These are phyloP conservation scores for Penicillium diatomitis DNA, from an alignment of 495 filamentous ascomycete genomes.

Conservation along the genomic window DNA sequence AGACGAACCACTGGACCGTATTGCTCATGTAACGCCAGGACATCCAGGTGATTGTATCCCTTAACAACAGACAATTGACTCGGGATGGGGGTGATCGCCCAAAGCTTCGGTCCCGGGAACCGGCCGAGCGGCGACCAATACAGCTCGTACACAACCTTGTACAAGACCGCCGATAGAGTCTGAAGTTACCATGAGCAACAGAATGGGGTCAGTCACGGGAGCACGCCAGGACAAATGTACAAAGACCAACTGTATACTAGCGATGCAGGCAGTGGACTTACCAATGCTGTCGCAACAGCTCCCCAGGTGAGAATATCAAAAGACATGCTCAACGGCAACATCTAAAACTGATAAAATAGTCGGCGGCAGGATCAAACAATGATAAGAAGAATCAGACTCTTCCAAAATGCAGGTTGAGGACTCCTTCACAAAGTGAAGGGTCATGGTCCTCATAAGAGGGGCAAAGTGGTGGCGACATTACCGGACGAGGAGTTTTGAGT, in stretches of 20 bases:
- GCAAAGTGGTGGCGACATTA: background rate
- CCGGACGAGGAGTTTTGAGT: background rate
- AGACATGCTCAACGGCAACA: too few species aligned
- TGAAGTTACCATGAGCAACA: background rate
- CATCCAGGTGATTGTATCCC: conserved; percentile 14
- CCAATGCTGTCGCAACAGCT: too few species aligned
- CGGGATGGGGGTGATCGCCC: conserved; percentile 31
- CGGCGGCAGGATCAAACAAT: too few species aligned
- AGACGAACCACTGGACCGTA: conserved; percentile 47
- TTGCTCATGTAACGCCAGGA: conserved; percentile 20
- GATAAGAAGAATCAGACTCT: too few species aligned
- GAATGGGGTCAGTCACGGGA: too few species aligned
- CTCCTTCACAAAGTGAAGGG: background rate
- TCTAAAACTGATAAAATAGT: too few species aligned
- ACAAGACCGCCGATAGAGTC: conserved; percentile 7
- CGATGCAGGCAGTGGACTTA: too few species aligned
- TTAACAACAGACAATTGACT: conserved; percentile 16
- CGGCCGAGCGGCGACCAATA: conserved; percentile 40
- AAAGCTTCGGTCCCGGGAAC: conserved; percentile 43
- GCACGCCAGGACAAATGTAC: too few species aligned
- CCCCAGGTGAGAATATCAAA: too few species aligned
- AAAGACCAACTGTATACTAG: too few species aligned
- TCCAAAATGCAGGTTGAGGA: background rate
- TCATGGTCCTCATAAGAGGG: background rate
- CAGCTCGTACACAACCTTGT: conserved; percentile 33